Evolutionary conservation across 2,329 filamentous ascomycete genomes (phyloP).

Genomic region (Daldinia eschscholtzii): DNA sequence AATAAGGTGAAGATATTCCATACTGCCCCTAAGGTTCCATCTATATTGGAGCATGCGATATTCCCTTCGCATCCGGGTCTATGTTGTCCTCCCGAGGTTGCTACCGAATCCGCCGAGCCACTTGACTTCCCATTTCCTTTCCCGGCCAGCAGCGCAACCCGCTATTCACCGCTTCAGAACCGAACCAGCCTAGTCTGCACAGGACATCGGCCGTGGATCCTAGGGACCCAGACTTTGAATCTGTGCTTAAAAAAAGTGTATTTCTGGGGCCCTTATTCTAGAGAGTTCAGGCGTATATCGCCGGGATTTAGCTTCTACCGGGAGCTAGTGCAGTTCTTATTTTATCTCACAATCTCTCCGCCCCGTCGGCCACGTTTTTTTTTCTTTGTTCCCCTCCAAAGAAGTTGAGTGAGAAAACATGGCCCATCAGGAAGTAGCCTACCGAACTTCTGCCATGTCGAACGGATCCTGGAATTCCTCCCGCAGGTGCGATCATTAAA

Average conservation of each 20-base stretch:
- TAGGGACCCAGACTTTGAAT: constrained; percentile 39
- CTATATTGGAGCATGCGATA: constrained; percentile 44
- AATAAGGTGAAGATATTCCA: constrained; percentile 40
- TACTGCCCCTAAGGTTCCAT: constrained; percentile 38
- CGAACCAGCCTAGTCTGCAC: constrained; percentile 41
- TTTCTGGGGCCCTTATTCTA: constrained; percentile 30
- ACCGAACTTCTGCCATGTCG: constrained; percentile 60
- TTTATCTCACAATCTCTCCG: constrained; percentile 40
- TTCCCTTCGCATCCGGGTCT: constrained; percentile 41
- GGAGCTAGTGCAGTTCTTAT: constrained; percentile 42
- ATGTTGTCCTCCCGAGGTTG: constrained; percentile 42
- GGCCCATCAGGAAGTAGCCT: constrained; percentile 59
- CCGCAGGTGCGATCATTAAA: constrained; percentile 63
- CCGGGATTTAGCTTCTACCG: constrained; percentile 35
- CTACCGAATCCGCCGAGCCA: constrained; percentile 44
- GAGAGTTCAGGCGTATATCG: constrained; percentile 38
- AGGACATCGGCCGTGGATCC: constrained; percentile 43
- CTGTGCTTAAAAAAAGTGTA: constrained; percentile 38
- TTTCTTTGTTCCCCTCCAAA: constrained; percentile 36
- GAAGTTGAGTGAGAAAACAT: constrained; percentile 38
- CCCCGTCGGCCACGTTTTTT: constrained; percentile 35
- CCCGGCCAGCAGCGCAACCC: constrained; percentile 37
- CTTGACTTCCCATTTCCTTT: constrained; percentile 41
- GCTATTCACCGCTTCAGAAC: constrained; percentile 43
- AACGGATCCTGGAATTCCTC: constrained; percentile 64